Base-by-base conservation (phyloP, 2,329 filamentous ascomycete genomes). In the Cytospora leucostoma region DNA sequence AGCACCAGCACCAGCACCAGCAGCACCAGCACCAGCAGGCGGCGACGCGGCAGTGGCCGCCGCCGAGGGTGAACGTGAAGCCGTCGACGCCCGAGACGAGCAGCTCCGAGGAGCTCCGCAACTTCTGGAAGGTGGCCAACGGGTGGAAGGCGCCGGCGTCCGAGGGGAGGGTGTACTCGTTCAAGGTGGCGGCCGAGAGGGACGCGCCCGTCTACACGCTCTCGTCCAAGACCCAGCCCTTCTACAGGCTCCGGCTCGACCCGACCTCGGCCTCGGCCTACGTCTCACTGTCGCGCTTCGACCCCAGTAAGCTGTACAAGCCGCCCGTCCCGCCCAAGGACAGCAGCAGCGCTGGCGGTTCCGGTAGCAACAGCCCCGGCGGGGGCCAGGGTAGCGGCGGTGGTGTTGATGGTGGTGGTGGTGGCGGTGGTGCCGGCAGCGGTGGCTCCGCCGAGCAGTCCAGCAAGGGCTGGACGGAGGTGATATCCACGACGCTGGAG, bases 51-150 rank as follows among this genome's bases (percentile, higher is more conserved):
- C 62, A 50, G 44, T 69, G 68, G 68, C 68, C 65, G 67, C 73
- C 78, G 0, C 71, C 72, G 17, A 71, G 75, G 53, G 51, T 59
- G 38, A 71, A 70, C 5, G 73, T 78, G 7, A 76, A 81, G 0
- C 78, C 82, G 0, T 67, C 75, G 1, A 77, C 81, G 19, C 75
- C 78, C 1, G 61, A 61, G 50, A 78, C 84, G 5, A 84, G 80
- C 70, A 82, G 83, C 0, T 86, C 82, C 1, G 84, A 88, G 52
- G 82, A 90, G 66, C 80, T 91, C 40, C 84, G 84, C 67, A 81
- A 81, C 57, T 80, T 89, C 10, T 91, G 88, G 88, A 85, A 89
- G 69, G 86, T 87, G 0, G 80, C 85, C 65, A 91, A 90, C 71
- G 89, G 88, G 13, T 90, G 86, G 86, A 81, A 84, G 70, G 88